A percentile compares a stretch with the other conserved stretches of the same genome.
Conservation (phyloP, 1,284 basidiomycete genomes). For the Hypsizygus ulmarius region DNA sequence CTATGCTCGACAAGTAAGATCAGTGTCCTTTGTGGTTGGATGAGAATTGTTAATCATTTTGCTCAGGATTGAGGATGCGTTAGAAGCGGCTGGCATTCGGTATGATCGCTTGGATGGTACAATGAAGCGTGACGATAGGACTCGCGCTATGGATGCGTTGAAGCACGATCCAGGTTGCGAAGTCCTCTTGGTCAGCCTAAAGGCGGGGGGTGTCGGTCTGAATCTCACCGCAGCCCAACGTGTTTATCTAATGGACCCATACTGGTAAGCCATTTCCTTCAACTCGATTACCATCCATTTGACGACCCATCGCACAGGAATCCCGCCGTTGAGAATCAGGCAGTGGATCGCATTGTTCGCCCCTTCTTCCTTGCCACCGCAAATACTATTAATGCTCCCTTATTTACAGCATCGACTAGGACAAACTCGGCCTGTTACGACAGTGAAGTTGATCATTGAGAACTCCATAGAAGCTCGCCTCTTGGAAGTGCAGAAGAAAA, state of each 20-base stretch:
- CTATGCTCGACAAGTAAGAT: slow-evolving; percentile 87
- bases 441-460: slow-evolving; percentile 90
- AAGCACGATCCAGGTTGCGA: slow-evolving; percentile 84
- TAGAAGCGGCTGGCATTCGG: slow-evolving; percentile 76
- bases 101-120: slow-evolving; percentile 94
- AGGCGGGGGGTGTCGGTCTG: slow-evolving; percentile 95
- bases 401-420: slow-evolving; percentile 79
- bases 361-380: neutral
- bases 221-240: slow-evolving; percentile 92
- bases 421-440: slow-evolving; percentile 88
- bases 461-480: slow-evolving; percentile 90
- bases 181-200: slow-evolving; percentile 91
- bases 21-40: slow-evolving; percentile 9
- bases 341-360: slow-evolving; percentile 84
- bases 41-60: slow-evolving; percentile 9
- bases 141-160: slow-evolving; percentile 85
- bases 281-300: slow-evolving; percentile 5
- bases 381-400: slow-evolving; percentile 12
- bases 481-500: slow-evolving; percentile 91
- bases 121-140: slow-evolving; percentile 94
- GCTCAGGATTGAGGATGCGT: slow-evolving; percentile 82
- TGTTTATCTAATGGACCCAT: slow-evolving; percentile 94
- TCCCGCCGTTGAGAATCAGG: slow-evolving; percentile 95
- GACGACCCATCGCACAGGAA: slow-evolving; percentile 59
- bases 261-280: slow-evolving; percentile 59